Conservation (phyloP, 768 basidiomycete species). For the Suillus luteus region DNA sequence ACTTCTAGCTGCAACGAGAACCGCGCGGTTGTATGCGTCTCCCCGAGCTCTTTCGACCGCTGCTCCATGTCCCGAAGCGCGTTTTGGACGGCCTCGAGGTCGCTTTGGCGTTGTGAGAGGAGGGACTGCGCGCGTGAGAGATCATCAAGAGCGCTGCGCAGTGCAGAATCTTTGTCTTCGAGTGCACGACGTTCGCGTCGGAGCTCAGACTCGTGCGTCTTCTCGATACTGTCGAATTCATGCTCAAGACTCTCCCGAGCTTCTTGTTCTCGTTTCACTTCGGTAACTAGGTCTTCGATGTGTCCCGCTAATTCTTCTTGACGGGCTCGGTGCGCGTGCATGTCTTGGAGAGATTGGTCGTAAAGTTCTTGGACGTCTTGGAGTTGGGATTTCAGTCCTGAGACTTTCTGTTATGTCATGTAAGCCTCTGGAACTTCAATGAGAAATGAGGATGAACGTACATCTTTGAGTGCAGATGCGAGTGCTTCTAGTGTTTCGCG, state of each 20-base stretch:
- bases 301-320: conserved; percentile 80
- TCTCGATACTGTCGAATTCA: conserved; percentile 58
- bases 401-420: conserved; percentile 58
- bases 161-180: conserved; percentile 70
- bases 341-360: conserved; percentile 62
- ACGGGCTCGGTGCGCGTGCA: conserved; percentile 64
- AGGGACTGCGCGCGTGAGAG: conserved; percentile 63
- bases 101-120: conserved; percentile 71
- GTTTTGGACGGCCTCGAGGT: conserved; percentile 71
- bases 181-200: conserved; percentile 62
- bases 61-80: conserved; percentile 72
- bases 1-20: conserved; percentile 90
- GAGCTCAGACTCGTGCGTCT: conserved; percentile 62
- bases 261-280: conserved; percentile 60
- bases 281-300: conserved; percentile 68
- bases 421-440: conserved; percentile 4
- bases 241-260: conserved; percentile 54
- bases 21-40: conserved; percentile 78
- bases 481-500: conserved; percentile 68
- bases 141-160: conserved; percentile 63
- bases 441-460: conserved; percentile 28
- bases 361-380: conserved; percentile 66
- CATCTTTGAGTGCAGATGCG: conserved; percentile 79
- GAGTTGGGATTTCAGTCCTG: conserved; percentile 61
- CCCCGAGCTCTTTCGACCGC: conserved; percentile 79